phyloP scores from a whole-genome alignment of 2,329 filamentous ascomycete genomes.

The Aspergillus transmontanensis region DNA sequence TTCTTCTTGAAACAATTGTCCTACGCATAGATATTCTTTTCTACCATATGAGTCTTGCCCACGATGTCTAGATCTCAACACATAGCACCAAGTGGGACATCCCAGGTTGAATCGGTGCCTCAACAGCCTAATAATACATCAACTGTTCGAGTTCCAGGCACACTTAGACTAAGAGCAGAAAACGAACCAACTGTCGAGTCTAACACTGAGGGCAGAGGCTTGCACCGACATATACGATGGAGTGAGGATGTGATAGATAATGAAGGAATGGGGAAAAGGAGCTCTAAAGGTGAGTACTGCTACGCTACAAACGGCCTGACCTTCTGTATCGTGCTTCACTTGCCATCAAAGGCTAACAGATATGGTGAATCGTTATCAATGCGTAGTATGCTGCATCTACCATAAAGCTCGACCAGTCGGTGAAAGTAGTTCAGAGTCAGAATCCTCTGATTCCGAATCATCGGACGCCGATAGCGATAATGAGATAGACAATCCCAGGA shows the following conservation, averaged over 20 bases:
- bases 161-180: conserved; percentile 35
- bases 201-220: conserved; percentile 26
- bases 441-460: conserved; percentile 56
- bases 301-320: neutral
- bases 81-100: conserved; percentile 21
- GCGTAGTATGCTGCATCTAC: conserved; percentile 97
- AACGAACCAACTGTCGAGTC: conserved; percentile 12
- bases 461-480: conserved; percentile 53
- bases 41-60: neutral
- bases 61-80: conserved; percentile 42
- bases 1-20: neutral
- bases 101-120: conserved; percentile 31
- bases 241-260: conserved; percentile 93
- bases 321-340: neutral
- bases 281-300: conserved; percentile 74
- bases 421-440: conserved; percentile 70
- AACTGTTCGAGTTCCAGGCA: conserved; percentile 29
- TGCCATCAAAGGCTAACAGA: conserved; percentile 50
- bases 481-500: conserved; percentile 28
- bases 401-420: conserved; percentile 79
- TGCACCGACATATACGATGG: conserved; percentile 77
- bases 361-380: conserved; percentile 76
- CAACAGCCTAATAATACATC: conserved; percentile 24
- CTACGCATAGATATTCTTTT: neutral
- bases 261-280: conserved; percentile 90